Conservation (phyloP, 1,284 basidiomycete species). For the Cutaneotrichosporon dermatis region DNA sequence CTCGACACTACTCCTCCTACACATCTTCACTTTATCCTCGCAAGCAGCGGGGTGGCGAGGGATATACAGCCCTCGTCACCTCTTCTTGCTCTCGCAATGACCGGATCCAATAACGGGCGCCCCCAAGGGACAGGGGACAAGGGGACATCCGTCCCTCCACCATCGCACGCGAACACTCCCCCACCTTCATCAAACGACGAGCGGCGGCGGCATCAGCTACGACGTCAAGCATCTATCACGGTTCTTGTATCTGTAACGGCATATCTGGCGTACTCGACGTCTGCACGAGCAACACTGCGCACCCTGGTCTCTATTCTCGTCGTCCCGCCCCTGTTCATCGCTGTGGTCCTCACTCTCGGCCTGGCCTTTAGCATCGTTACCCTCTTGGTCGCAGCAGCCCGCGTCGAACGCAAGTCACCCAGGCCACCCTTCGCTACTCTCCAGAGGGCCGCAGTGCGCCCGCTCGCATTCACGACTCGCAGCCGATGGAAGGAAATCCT, state of each 20-base stretch:
- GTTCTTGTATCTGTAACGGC: neutral
- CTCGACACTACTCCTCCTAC: neutral
- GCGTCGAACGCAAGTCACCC: neutral
- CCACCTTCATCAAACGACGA: too few species aligned
- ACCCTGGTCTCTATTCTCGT: neutral
- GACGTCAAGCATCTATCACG: neutral
- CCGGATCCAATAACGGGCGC: too few species aligned
- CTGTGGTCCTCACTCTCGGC: neutral
- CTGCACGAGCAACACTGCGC: neutral
- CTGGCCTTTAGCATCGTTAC: neutral
- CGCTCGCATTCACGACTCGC: slow-evolving; percentile 5
- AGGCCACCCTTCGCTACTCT: neutral
- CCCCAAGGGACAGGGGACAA: neutral
- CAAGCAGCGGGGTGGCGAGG: neutral
- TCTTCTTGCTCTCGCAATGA: neutral
- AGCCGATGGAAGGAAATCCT: neutral
- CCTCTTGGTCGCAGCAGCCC: neutral
- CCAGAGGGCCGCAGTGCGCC: slow-evolving; percentile 6
- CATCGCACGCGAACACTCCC: neutral
- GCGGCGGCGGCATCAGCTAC: neutral
- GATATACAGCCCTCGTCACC: neutral
- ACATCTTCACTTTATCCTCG: neutral
- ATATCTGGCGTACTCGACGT: neutral
- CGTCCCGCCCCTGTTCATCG: neutral
- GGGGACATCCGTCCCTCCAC: neutral